Evolutionary conservation across 2,329 filamentous ascomycete genomes (phyloP), one percentile per base, ranked within the genome.

Genomic region (Ophiostoma perfectum): DNA sequence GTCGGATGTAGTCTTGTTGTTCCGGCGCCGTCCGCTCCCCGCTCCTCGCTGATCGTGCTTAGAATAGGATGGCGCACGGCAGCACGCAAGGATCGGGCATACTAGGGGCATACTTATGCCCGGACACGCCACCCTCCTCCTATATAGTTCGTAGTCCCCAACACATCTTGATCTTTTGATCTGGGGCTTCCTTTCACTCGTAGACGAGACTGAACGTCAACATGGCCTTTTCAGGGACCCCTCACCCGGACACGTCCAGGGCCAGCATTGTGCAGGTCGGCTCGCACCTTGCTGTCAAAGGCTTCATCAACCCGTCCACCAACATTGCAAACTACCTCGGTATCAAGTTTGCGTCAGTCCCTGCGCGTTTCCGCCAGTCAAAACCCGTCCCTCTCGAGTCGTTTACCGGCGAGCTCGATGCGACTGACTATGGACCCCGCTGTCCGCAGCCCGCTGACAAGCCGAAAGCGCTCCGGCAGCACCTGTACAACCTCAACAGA

Each of bases 301-400:
- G 69, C 8, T 70, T 69, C 45, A 36, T 70, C 16, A 67, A 63
- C 60, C 60, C 69, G 14, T 66, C 63, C 14, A 66, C 65, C 47
- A 66, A 67, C 63, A 67, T 70, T 27, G 66, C 67, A 66, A 70
- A 70, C 66, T 70, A 67, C 41, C 69, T 70, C 44, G 67, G 67
- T 39, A 49, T 70, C 36, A 66, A 66, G 9, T 70, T 66, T 18
- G 69, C 65, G 0, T 18, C 39, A n/a, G 58, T 69, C 39, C 65
- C 69, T 4, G 67, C 67, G 8, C 69, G 69, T 4, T 70, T 70
- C 14, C 67, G 69, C 44, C 67, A 67, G 18, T 67, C 69, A 1
- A 16, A 45, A 45, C 67, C n/a, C 9, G 14, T 69, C 8, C 38
- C 62, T 38, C 65, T 65, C 39, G 8, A 39, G 0, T n/a, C 45